phyloP scores from a whole-genome alignment of 345 rosid genomes.

The Conringia planisiliqua region DNA sequence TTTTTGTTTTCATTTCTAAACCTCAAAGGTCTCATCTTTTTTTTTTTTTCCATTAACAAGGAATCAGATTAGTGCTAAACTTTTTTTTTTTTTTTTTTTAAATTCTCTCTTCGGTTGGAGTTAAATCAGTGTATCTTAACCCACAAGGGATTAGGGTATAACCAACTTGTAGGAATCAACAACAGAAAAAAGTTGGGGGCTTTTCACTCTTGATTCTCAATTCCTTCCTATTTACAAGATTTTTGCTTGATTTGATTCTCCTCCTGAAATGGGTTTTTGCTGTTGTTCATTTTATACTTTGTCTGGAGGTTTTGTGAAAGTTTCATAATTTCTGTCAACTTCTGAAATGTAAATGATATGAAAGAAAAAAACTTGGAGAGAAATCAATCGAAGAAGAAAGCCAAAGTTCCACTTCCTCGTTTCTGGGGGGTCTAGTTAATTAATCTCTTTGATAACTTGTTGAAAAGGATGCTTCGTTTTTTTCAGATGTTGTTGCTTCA shows the following conservation, averaged over 20 bases:
- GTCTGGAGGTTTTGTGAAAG: slow-evolving; percentile 5
- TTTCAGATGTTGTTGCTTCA: slow-evolving; percentile 22
- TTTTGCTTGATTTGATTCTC: slow-evolving; percentile 32
- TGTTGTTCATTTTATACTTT: not conserved
- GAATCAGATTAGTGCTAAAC: slow-evolving; percentile 17
- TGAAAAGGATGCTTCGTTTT: slow-evolving; percentile 6
- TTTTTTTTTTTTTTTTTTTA: not conserved
- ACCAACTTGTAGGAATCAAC: slow-evolving; percentile 40
- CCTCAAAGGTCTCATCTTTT: slow-evolving; percentile 2
- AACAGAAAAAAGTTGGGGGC: slow-evolving; percentile 7
- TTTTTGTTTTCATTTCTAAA: not conserved
- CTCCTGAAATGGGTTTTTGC: slow-evolving; percentile 29
- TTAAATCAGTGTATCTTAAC: slow-evolving; percentile 30
- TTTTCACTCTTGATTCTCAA: slow-evolving; percentile 25
- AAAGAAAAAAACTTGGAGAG: not conserved
- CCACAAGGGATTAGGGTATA: slow-evolving; percentile 34
- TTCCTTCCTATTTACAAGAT: slow-evolving; percentile 20
- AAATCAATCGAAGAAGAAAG: not conserved
- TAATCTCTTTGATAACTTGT: not conserved
- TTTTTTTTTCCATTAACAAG: not conserved
- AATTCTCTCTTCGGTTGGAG: not conserved
- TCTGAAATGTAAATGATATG: slow-evolving; percentile 4
- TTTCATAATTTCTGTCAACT: slow-evolving; percentile 3
- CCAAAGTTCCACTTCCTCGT: not conserved
- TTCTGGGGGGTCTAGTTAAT: not conserved